Percentiles rank a stretch among this genome's conserved stretches.
These are phyloP conservation scores for Paspalum vaginatum DNA, from an alignment of 176 grass and related monocot genomes.

Conservation along the genomic window DNA sequence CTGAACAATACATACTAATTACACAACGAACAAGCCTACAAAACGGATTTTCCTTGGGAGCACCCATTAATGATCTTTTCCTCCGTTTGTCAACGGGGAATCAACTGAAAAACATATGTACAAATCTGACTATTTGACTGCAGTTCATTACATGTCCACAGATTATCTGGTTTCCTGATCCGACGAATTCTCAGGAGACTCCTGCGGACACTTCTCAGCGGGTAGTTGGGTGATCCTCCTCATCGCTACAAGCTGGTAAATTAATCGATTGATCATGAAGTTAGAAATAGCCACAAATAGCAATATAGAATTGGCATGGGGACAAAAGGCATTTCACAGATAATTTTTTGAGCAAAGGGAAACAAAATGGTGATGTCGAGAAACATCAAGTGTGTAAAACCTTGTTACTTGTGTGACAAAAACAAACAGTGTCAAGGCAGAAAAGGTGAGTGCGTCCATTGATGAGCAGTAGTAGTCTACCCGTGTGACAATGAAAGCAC, in stretches of 20 bases:
- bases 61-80: neutral
- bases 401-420: neutral
- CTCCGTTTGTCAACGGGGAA: neutral
- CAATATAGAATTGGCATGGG: conserved; percentile 5
- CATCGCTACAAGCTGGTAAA: conserved; percentile 60
- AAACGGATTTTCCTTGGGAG: neutral
- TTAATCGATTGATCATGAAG: conserved; percentile 11
- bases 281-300: conserved; percentile 13
- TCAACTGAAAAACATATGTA: conserved; percentile 32
- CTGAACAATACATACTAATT: conserved; percentile 10
- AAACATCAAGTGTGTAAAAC: neutral
- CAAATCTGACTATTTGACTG: conserved; percentile 20
- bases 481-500: conserved; percentile 2
- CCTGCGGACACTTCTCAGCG: conserved; percentile 34
- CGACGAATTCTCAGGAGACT: neutral
- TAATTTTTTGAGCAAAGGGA: neutral
- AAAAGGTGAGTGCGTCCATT: neutral
- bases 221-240: conserved; percentile 46
- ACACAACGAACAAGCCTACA: conserved; percentile 2
- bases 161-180: neutral
- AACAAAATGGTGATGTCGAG: neutral
- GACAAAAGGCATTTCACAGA: neutral
- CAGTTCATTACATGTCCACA: neutral
- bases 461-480: conserved; percentile 3
- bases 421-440: neutral